Percentiles rank a stretch among this genome's conserved stretches.
These are phyloP conservation scores for Rhodotorula sp. DNA, from an alignment of 1,284 basidiomycete species.

Conservation along the genomic window DNA sequence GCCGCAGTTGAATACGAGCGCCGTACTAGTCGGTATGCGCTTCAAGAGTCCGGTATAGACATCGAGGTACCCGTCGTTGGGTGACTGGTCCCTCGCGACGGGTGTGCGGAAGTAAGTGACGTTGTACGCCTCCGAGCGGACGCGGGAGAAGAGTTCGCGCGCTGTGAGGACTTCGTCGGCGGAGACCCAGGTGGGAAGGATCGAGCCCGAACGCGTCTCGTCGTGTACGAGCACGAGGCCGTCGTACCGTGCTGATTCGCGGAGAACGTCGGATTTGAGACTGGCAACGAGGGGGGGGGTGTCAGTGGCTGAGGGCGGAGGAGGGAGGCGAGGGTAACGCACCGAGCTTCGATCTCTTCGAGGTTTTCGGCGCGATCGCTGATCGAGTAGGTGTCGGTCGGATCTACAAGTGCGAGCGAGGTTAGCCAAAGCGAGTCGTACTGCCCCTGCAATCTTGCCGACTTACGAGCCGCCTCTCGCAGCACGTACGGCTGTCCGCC, in stretches of 20 bases:
- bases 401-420: conserved; percentile 56
- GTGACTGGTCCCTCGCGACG: conserved; percentile 69
- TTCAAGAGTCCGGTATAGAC: conserved; percentile 26
- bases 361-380: conserved; percentile 92
- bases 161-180: conserved; percentile 87
- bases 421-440: background rate
- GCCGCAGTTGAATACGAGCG: conserved; percentile 93
- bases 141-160: conserved; percentile 76
- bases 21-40: conserved; percentile 81
- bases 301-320: too few relatives aligned
- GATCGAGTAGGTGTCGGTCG: conserved; percentile 73
- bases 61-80: conserved; percentile 86
- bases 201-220: conserved; percentile 57
- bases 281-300: too few relatives aligned
- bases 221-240: conserved; percentile 85
- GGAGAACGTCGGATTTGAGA: conserved; percentile 88
- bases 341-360: conserved; percentile 85
- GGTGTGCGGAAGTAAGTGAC: conserved; percentile 76
- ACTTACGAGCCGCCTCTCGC: conserved; percentile 63
- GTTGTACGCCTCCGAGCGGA: conserved; percentile 76
- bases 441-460: too few relatives aligned
- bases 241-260: conserved; percentile 80
- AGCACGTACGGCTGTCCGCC: conserved; percentile 77
- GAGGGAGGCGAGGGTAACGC: background rate
- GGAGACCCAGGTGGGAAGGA: conserved; percentile 91